phyloP scores from a whole-genome alignment of 2,329 filamentous ascomycete species.

The Leptographium radiaticola region DNA sequence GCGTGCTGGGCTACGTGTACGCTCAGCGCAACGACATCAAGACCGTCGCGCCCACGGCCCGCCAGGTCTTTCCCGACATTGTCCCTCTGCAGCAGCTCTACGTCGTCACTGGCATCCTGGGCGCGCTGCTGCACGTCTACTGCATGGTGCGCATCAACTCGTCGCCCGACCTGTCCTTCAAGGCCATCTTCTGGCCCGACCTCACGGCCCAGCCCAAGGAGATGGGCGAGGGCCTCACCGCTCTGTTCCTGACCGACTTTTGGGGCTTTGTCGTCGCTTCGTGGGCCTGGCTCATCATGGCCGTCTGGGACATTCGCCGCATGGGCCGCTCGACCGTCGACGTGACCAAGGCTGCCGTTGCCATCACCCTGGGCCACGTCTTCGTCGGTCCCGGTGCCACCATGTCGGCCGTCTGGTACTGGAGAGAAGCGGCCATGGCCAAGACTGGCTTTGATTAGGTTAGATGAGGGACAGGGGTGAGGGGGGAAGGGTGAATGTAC shows the following conservation, averaged over 20 bases:
- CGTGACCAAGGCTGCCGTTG: background rate
- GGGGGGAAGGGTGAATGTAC: background rate
- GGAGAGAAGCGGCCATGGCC: constrained; percentile 3
- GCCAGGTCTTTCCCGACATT: constrained; percentile 1
- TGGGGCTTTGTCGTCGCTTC: constrained; percentile 1
- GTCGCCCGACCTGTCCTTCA: background rate
- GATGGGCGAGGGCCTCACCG: constrained; percentile 2
- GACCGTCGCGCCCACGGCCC: background rate
- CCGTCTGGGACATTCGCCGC: constrained; percentile 5
- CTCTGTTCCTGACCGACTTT: constrained; percentile 4
- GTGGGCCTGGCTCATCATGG: constrained; percentile 1
- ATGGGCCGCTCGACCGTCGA: background rate
- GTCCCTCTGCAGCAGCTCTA: constrained; percentile 2
- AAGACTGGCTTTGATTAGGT: constrained; percentile 1
- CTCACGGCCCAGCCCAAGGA: background rate
- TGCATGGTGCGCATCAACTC: background rate
- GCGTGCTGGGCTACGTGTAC: constrained; percentile 1
- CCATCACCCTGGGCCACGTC: constrained; percentile 1
- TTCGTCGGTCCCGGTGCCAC: constrained; percentile 4
- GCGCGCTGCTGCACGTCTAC: constrained; percentile 1
- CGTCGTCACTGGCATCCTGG: constrained; percentile 1
- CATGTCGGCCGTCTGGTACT: constrained; percentile 7
- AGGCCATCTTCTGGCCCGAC: constrained; percentile 2
- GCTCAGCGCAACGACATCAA: background rate
- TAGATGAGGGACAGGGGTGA: background rate